These are phyloP conservation scores for Pyracantha coccinea DNA, from an alignment of 331 rosid genomes.

Conservation along the genomic window DNA sequence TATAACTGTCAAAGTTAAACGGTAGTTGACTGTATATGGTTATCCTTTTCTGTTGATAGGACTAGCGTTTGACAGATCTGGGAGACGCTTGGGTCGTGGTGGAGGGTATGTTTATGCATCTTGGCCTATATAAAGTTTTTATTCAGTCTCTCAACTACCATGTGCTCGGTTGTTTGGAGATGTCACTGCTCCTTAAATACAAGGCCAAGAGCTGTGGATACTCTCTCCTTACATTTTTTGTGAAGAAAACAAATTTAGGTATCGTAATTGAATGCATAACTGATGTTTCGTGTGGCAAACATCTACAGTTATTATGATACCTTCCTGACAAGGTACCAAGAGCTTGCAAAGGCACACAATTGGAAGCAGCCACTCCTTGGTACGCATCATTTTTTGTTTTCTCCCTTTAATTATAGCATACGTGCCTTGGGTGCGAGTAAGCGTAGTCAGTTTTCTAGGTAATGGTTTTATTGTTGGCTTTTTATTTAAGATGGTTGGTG, in stretches of 20 bases:
- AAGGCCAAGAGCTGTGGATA: neutral
- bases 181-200: neutral
- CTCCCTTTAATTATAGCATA: neutral
- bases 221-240: neutral
- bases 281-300: neutral
- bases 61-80: conserved; percentile 17
- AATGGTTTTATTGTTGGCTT: conserved; percentile 6
- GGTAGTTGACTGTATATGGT: neutral
- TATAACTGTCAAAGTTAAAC: neutral
- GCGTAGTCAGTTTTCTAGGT: neutral
- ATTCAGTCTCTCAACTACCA: neutral
- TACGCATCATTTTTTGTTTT: conserved; percentile 22
- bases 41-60: neutral
- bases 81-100: conserved; percentile 96
- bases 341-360: conserved; percentile 53
- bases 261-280: neutral
- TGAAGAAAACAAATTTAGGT: neutral
- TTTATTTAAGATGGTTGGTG: conserved; percentile 5
- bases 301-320: conserved; percentile 68
- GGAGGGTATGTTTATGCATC: conserved; percentile 66
- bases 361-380: conserved; percentile 93
- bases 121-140: conserved; percentile 12
- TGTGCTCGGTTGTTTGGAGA: neutral
- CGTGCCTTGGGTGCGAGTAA: conserved; percentile 6
- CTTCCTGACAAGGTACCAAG: conserved; percentile 71